Percentiles rank a stretch among this genome's conserved stretches.
These are phyloP conservation scores for Sungouiella blattae DNA, from an alignment of 805 yeast species.

Conservation along the genomic window DNA sequence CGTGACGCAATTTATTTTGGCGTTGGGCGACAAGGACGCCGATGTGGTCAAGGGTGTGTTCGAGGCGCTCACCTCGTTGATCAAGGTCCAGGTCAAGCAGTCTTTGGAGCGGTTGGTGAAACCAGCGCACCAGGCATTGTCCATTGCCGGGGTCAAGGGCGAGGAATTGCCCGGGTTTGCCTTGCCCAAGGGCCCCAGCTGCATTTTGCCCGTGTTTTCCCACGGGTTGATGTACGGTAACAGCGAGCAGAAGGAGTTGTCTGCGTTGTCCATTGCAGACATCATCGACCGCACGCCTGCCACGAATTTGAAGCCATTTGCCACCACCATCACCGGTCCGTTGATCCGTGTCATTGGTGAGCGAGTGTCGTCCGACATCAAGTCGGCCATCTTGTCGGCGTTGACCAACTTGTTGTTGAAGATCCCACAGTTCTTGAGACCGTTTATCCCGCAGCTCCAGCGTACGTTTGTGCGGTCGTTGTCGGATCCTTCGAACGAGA, in stretches of 20 bases:
- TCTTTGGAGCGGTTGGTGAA: slow-evolving; percentile 70
- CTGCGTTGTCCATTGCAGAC: slow-evolving; percentile 88
- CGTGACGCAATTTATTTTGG: slow-evolving; percentile 62
- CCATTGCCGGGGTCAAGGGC: slow-evolving; percentile 57
- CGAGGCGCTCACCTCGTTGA: slow-evolving; percentile 60
- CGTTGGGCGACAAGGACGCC: slow-evolving; percentile 67
- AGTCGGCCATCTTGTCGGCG: slow-evolving; percentile 89
- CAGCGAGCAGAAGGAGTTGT: slow-evolving; percentile 72
- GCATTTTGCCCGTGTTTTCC: slow-evolving; percentile 84
- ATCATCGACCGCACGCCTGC: slow-evolving; percentile 83
- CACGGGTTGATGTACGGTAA: slow-evolving; percentile 96
- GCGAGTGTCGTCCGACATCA: slow-evolving; percentile 84
- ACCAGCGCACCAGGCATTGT: slow-evolving; percentile 76
- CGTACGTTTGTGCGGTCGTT: slow-evolving; percentile 93
- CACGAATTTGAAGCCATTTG: slow-evolving; percentile 77
- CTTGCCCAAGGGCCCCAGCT: slow-evolving; percentile 78
- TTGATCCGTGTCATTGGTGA: slow-evolving; percentile 97
- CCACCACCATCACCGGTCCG: slow-evolving; percentile 94
- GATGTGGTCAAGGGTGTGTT: slow-evolving; percentile 63
- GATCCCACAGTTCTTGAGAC: slow-evolving; percentile 87
- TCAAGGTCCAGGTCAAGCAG: slow-evolving; percentile 71
- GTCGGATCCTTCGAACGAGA: slow-evolving; percentile 70
- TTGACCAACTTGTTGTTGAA: slow-evolving; percentile 72
- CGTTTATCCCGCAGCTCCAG: slow-evolving; percentile 96
- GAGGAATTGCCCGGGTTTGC: slow-evolving; percentile 71